A percentile compares a stretch with the other conserved stretches of the same genome.
These are phyloP conservation scores for Kregervanrija fluxuum DNA, from an alignment of 805 yeast genomes.

Conservation along the genomic window DNA sequence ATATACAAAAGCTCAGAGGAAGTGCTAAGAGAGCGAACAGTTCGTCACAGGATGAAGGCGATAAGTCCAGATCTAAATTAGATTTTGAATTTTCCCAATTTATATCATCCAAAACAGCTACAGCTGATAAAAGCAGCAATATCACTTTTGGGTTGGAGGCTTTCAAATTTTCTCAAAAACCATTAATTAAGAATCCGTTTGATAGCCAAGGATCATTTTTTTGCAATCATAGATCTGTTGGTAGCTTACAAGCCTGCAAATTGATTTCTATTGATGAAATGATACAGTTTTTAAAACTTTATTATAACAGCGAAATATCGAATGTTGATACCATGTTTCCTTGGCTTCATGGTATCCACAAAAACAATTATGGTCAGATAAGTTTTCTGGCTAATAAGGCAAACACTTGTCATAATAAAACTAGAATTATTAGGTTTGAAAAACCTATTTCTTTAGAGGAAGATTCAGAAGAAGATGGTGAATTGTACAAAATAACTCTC, in stretches of 20 bases:
- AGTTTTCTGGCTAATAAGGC: constrained; percentile 30
- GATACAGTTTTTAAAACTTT: constrained; percentile 14
- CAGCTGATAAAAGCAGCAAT: background rate
- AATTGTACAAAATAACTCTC: background rate
- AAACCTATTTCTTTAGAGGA: constrained; percentile 8
- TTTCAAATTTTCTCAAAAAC: too few species aligned
- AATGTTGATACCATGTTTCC: constrained; percentile 70
- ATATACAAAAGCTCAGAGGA: constrained; percentile 9
- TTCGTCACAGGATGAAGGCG: constrained; percentile 23
- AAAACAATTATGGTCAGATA: constrained; percentile 46
- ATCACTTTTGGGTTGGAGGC: background rate
- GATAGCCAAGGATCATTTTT: constrained; percentile 17
- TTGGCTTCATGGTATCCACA: constrained; percentile 80
- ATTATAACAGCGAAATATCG: constrained; percentile 39
- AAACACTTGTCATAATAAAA: constrained; percentile 2
- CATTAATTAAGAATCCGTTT: constrained; percentile 12
- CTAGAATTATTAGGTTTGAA: constrained; percentile 10
- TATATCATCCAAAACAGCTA: background rate
- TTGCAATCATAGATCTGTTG: constrained; percentile 12
- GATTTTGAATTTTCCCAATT: constrained; percentile 3
- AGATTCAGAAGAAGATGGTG: constrained; percentile 1
- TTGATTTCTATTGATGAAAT: constrained; percentile 22
- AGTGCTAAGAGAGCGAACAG: constrained; percentile 24
- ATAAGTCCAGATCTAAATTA: constrained; percentile 21
- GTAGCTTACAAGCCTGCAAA: constrained; percentile 11